Conservation (phyloP, 2,329 filamentous ascomycete genomes). For the Clonostachys rosea region DNA sequence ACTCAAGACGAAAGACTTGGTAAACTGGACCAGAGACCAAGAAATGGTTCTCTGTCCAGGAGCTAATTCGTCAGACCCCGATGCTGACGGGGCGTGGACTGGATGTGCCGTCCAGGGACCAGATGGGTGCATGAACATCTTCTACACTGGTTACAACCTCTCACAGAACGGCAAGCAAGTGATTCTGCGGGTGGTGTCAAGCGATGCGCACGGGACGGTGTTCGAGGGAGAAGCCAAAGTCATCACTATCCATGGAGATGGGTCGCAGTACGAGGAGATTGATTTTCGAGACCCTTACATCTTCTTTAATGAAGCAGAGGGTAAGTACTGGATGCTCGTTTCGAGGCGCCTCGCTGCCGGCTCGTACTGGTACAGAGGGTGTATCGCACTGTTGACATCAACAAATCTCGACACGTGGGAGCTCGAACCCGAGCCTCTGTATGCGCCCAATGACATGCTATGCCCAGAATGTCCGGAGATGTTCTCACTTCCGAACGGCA, state of each 20-base stretch:
- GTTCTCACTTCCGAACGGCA: constrained; percentile 20
- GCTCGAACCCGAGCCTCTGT: constrained; percentile 19
- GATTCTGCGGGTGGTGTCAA: constrained; percentile 18
- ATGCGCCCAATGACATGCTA: constrained; percentile 24
- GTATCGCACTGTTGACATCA: constrained; percentile 27
- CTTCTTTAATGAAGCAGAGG: constrained; percentile 20
- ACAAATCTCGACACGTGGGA: constrained; percentile 21
- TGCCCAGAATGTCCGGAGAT: constrained; percentile 30
- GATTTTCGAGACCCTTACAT: constrained; percentile 29
- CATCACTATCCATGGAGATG: constrained; percentile 10
- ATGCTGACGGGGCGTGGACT: constrained; percentile 26
- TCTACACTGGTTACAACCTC: constrained; percentile 28
- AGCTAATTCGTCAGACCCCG: constrained; percentile 9
- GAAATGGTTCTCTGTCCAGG: constrained; percentile 14
- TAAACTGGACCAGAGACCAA: constrained; percentile 19
- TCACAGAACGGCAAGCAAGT: constrained; percentile 20
- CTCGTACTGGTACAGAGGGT: constrained; percentile 25
- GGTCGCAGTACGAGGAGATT: constrained; percentile 19
- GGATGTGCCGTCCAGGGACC: constrained; percentile 22
- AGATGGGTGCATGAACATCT: constrained; percentile 24
- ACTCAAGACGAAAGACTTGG: constrained; percentile 17
- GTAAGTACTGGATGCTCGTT: constrained; percentile 28
- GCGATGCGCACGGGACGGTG: constrained; percentile 14
- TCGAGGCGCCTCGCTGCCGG: constrained; percentile 21
- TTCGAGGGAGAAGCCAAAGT: constrained; percentile 15